Conservation (phyloP, 2,329 filamentous ascomycete species). For the Trichoderma polysporum region DNA sequence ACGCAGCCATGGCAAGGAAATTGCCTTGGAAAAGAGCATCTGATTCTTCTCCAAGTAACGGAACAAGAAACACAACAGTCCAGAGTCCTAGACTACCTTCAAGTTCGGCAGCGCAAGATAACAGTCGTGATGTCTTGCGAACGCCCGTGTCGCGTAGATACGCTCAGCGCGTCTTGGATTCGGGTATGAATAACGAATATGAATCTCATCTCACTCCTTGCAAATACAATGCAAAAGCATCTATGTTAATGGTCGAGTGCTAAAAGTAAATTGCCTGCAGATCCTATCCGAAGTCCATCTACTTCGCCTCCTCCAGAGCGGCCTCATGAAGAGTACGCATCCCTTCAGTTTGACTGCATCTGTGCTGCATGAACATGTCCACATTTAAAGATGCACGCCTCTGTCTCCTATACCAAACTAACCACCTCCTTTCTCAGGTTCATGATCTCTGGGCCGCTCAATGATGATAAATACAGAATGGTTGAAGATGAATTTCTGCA, state of each 20-base stretch:
- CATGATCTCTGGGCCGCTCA: conserved; percentile 63
- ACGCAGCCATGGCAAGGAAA: conserved; percentile 14
- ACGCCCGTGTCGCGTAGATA: conserved; percentile 10
- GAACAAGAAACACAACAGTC: background rate
- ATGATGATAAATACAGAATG: conserved; percentile 77
- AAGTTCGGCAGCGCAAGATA: background rate
- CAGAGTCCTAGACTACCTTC: background rate
- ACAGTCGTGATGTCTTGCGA: background rate
- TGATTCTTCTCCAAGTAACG: background rate
- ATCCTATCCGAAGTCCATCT: conserved; percentile 41
- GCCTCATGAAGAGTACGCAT: conserved; percentile 45
- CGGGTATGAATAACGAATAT: conserved; percentile 25
- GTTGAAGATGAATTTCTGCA: conserved; percentile 77
- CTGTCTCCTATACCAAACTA: background rate
- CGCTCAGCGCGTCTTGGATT: conserved; percentile 22
- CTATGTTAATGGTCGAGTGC: background rate
- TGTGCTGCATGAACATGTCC: background rate
- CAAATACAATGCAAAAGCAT: too few species aligned
- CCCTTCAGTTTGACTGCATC: background rate
- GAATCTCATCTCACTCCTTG: too few species aligned
- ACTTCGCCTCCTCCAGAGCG: conserved; percentile 54
- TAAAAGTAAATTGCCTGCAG: conserved; percentile 14
- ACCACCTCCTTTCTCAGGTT: conserved; percentile 39
- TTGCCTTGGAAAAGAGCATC: conserved; percentile 11
- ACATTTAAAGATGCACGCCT: background rate